A percentile compares a stretch with the other conserved stretches of the same genome.
phyloP scores from a whole-genome alignment of 2,329 filamentous ascomycete genomes.

The Penicillium sp. region DNA sequence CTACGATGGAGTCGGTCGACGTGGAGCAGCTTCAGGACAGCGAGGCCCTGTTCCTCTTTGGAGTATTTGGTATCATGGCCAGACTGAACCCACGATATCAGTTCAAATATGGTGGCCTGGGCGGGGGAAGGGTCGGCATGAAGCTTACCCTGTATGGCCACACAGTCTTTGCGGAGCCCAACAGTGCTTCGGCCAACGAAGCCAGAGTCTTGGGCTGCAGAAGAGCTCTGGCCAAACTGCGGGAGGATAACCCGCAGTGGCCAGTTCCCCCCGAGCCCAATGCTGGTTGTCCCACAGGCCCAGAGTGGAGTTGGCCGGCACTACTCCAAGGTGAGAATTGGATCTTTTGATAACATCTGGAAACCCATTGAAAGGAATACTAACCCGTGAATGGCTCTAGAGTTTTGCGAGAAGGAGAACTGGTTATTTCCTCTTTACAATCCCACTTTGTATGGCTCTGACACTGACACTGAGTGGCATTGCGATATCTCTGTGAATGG shows the following conservation, averaged over 20 bases:
- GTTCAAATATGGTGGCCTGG: constrained; percentile 17
- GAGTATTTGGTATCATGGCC: constrained; percentile 28
- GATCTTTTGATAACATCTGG: neutral
- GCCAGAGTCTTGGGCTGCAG: constrained; percentile 29
- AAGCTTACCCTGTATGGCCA: constrained; percentile 33
- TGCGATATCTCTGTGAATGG: constrained; percentile 27
- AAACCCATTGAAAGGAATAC: neutral
- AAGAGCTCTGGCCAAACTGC: constrained; percentile 28
- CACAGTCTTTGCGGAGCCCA: constrained; percentile 19
- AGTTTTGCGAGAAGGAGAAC: constrained; percentile 18
- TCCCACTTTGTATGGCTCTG: neutral
- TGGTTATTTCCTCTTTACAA: neutral
- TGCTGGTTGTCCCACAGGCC: constrained; percentile 3
- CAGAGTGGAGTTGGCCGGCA: constrained; percentile 30
- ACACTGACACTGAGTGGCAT: constrained; percentile 11
- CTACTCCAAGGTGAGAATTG: constrained; percentile 28
- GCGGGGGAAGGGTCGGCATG: constrained; percentile 13
- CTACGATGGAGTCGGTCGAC: constrained; percentile 8
- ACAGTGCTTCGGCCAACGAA: constrained; percentile 9
- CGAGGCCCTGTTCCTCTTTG: constrained; percentile 34
- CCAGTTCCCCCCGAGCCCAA: constrained; percentile 28
- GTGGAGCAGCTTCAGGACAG: constrained; percentile 11
- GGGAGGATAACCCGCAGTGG: constrained; percentile 26
- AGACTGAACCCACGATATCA: constrained; percentile 27
- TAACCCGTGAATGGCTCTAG: constrained; percentile 10